Base-by-base conservation (phyloP, 805 yeast species). In the Tetrapisispora phaffii region DNA sequence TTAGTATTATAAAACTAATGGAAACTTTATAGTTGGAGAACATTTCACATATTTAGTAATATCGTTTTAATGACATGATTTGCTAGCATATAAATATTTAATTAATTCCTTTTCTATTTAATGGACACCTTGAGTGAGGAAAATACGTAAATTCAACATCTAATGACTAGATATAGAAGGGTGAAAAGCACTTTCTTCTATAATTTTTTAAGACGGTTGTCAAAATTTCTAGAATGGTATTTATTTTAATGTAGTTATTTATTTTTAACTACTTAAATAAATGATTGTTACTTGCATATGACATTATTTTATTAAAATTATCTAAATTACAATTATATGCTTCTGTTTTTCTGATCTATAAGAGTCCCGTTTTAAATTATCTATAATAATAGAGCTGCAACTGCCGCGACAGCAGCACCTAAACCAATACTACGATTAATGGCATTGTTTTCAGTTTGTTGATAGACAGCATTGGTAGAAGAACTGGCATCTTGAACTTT, bases 401-500 rank as follows among this genome's bases (percentile, higher is more conserved):
- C 45, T 10, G 43, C 50, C 19, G 34, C 16, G 33, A 32, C 39
- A 38, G 43, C 45, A 34, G 45, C 44, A 41, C 50, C 44, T 7
- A 47, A 10, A 22, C 50, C 45, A 26, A 21, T 39, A 28, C 20
- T 34, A 17, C 15, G 26, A 24, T 28, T 47, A 22, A 31, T 39
- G 21, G 49, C 49, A 36, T 37, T 47, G 22, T 46, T 46, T 42
- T 39, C 46, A 34, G 42, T 43, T 46, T 42, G 48, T 34, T 46
- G 36, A 22, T n/a, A 8, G 32, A 48, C 39, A 19, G 41, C 8
- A 15, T 24, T 24, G 19, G 39, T 16, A 4, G 23, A 23, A 28
- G 44, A 8, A 13, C 34, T 7, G 4, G 39, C 4, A 13, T 35
- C 7, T 15, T 34, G 9, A 41, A 28, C n/a, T 17, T n/a, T 4